Base-by-base conservation (phyloP, 2,329 filamentous ascomycete species). In the Phoma herbarum region DNA sequence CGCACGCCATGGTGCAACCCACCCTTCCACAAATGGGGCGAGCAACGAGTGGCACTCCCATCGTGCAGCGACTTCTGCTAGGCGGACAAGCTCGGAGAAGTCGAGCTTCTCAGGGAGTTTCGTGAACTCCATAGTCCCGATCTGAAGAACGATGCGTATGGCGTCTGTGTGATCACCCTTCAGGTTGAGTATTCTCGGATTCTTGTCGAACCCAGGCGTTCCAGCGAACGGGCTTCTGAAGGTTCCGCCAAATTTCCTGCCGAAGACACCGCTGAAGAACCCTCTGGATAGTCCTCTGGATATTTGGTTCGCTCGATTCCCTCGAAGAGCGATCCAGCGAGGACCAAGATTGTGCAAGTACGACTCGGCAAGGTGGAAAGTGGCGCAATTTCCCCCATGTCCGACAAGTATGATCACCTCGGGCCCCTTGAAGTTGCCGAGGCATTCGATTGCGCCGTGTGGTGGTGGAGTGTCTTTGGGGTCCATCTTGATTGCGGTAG, bases 151-250 rank as follows among this genome's bases (percentile, higher is more conserved):
- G 1, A 76, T 60, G 0, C 55, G 45, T 57, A 79, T 71, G 1
- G 72, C 70, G 1, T 67, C 62, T 0, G 70, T 55, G 47, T 77
- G 62, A 47, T 78, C 75, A 6, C 75, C 69, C 0, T 68, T 69
- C 20, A 75, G 57, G 2, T 57, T 46, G 29, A 77, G 54, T 25
- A 67, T 63, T 31, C 31, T 61, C n/a, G 41, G 23, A 4, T 18
- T 22, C 20, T 25, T 31, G 26, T 25, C 3, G 26, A 51, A 16
- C 11, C 41, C 41, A n/a, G 22, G 41, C 20, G 16, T 41, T 23
- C 10, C 26, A 33, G 26, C 23, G 47, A 46, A 33, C 6, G 26
- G 42, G 22, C 12, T 12, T 28, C 28, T 42, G 22, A 43, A 43
- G 41, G 18, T 14, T 1, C 41, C 41, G 10, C 22, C 41, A n/a